Conservation (phyloP, 2,329 filamentous ascomycete species). For the Ilyonectria robusta region DNA sequence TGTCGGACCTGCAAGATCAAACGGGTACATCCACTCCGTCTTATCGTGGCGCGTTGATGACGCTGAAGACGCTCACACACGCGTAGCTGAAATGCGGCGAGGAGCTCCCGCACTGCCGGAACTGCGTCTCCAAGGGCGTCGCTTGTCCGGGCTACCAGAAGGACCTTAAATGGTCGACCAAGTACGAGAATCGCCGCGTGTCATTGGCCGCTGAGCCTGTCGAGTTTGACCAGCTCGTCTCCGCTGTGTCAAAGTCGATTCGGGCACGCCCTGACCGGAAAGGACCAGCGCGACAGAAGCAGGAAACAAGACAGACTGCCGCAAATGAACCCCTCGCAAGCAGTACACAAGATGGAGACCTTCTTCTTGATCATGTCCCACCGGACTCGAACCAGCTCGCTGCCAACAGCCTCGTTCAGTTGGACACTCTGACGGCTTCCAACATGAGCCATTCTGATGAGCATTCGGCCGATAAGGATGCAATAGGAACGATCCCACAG, state of each 20-base stretch:
- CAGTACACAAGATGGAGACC: not conserved
- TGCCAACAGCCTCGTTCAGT: not conserved
- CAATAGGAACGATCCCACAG: not conserved
- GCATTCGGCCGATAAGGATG: not conserved
- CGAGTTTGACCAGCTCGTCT: constrained; percentile 19
- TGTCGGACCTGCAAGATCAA: constrained; percentile 38
- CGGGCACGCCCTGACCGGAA: not conserved
- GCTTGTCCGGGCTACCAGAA: constrained; percentile 43
- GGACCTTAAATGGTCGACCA: constrained; percentile 41
- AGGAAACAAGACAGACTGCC: not conserved
- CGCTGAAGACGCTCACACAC: not conserved
- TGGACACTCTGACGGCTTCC: not conserved
- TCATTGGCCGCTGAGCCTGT: constrained; percentile 9
- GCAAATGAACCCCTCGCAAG: too few species aligned
- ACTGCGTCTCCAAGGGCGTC: constrained; percentile 41
- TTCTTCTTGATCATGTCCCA: not conserved
- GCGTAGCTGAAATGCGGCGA: constrained; percentile 48
- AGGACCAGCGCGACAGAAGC: not conserved
- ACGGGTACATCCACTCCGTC: constrained; percentile 23
- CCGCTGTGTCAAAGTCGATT: constrained; percentile 25
- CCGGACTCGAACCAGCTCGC: not conserved
- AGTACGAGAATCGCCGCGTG: constrained; percentile 33
- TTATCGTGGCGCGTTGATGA: not conserved
- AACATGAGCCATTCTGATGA: not conserved
- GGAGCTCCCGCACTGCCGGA: constrained; percentile 38